A percentile compares a stretch with the other conserved stretches of the same genome.
Conservation (phyloP, 2,329 filamentous ascomycete genomes). For the Cadophora sp. region DNA sequence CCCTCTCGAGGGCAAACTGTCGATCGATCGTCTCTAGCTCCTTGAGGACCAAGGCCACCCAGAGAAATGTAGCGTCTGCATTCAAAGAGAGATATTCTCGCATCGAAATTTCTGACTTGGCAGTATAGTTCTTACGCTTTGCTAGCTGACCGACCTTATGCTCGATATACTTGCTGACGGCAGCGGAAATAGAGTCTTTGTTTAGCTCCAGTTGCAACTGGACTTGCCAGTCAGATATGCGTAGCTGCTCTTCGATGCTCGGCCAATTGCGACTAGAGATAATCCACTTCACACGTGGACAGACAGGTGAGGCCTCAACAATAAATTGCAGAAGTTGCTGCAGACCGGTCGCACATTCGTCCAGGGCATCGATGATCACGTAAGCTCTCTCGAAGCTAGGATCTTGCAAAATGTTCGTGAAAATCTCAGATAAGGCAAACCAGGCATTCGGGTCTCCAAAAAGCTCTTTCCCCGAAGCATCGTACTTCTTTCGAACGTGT, state of each 20-base stretch:
- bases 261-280: conserved; percentile 32
- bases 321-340: conserved; percentile 26
- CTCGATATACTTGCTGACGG: conserved; percentile 43
- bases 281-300: conserved; percentile 30
- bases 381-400: conserved; percentile 22
- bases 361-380: conserved; percentile 37
- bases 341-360: conserved; percentile 30
- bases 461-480: conserved; percentile 15
- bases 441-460: conserved; percentile 26
- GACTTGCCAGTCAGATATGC: conserved; percentile 4
- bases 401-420: conserved; percentile 25
- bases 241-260: conserved; percentile 21
- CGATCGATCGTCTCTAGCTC: conserved; percentile 31
- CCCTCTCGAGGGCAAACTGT: conserved; percentile 26
- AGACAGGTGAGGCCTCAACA: conserved; percentile 13
- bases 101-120: neutral
- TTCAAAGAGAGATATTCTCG: conserved; percentile 37
- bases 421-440: conserved; percentile 24
- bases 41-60: conserved; percentile 50
- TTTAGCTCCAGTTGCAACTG: conserved; percentile 45
- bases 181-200: conserved; percentile 41
- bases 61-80: conserved; percentile 51
- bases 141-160: conserved; percentile 23
- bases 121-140: conserved; percentile 14
- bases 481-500: conserved; percentile 24